A percentile compares a stretch with the other conserved stretches of the same genome.
phyloP scores from a whole-genome alignment of 768 basidiomycete genomes.

The Lactarius deliciosus region DNA sequence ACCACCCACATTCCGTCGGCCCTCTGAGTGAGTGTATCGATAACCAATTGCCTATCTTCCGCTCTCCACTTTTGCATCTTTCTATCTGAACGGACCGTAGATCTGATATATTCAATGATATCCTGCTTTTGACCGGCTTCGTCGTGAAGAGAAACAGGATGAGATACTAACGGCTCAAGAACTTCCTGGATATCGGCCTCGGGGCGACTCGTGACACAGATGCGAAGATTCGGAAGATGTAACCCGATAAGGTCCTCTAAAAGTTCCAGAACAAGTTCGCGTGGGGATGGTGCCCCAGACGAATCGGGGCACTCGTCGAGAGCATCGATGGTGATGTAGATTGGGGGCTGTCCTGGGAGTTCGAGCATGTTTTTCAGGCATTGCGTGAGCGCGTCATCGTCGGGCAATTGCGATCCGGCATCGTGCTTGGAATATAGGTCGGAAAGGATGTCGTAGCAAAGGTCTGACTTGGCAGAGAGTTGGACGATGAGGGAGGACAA shows the following conservation, averaged over 20 bases:
- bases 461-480: constrained; percentile 7
- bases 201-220: constrained; percentile 14
- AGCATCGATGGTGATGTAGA: constrained; percentile 5
- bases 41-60: constrained; percentile 9
- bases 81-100: background rate
- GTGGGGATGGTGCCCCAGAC: constrained; percentile 1
- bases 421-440: background rate
- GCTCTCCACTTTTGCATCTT: constrained; percentile 7
- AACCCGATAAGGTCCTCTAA: background rate
- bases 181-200: constrained; percentile 2
- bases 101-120: constrained; percentile 7
- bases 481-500: constrained; percentile 16
- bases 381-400: background rate
- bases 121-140: constrained; percentile 6
- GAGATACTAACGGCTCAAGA: background rate
- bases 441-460: constrained; percentile 4
- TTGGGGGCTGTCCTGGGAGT: background rate
- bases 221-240: constrained; percentile 6
- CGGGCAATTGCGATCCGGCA: background rate
- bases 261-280: constrained; percentile 6
- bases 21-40: background rate
- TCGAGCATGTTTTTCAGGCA: constrained; percentile 13
- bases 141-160: constrained; percentile 12
- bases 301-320: constrained; percentile 15
- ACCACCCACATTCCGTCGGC: constrained; percentile 10